Evolutionary conservation across 2,329 filamentous ascomycete species (phyloP).

Genomic region (Paramyrothecium roridum): DNA sequence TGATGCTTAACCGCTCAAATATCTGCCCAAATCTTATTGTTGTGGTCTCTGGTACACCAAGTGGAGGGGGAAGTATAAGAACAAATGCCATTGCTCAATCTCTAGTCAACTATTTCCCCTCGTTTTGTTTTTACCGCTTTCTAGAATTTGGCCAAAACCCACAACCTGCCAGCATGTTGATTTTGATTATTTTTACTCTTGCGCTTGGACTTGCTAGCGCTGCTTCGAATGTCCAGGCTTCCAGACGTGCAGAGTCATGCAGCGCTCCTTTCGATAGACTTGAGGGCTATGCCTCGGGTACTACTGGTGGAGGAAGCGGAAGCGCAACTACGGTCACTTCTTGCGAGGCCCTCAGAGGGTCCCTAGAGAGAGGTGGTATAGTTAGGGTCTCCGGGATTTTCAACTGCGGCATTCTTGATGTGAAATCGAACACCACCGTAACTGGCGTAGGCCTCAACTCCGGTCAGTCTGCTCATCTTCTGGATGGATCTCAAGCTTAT

Average conservation of each 20-base stretch:
- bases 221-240: no score
- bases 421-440: conserved; percentile 47
- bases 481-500: background rate
- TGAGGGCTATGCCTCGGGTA: conserved; percentile 30
- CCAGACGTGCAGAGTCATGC: background rate
- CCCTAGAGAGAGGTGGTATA: conserved; percentile 34
- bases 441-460: conserved; percentile 44
- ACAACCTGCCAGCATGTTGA: no score
- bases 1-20: no score
- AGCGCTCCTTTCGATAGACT: background rate
- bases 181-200: no score
- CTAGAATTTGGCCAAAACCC: no score
- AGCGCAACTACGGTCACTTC: conserved; percentile 41
- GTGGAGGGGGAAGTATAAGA: no score
- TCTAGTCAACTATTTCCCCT: no score
- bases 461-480: conserved; percentile 13
- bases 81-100: no score
- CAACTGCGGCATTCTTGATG: conserved; percentile 36
- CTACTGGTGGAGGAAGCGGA: conserved; percentile 43
- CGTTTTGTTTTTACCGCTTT: no score
- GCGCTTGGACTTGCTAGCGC: no score
- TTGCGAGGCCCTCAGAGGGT: conserved; percentile 34
- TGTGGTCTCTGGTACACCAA: no score
- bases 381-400: conserved; percentile 43
- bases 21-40: no score